These are phyloP conservation scores for Gossypium laxum DNA, from an alignment of 441 rosid genomes.

Conservation along the genomic window DNA sequence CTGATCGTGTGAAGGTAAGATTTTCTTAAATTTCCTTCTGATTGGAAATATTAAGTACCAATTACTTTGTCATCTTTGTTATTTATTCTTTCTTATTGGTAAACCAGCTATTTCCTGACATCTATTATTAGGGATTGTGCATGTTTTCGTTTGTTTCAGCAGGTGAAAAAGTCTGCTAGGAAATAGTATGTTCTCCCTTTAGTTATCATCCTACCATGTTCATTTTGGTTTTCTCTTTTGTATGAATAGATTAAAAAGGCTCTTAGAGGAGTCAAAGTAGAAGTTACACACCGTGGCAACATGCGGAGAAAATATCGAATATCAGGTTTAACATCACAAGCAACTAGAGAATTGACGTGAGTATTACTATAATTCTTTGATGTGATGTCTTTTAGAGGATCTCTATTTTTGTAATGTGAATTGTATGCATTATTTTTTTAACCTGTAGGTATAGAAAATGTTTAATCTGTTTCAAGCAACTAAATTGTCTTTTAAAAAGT, in stretches of 20 bases:
- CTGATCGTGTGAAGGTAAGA: neutral
- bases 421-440: neutral
- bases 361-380: slow-evolving; percentile 19
- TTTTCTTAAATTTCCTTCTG: neutral
- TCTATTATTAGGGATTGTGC: neutral
- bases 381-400: neutral
- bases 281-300: slow-evolving; percentile 87
- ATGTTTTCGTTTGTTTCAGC: neutral
- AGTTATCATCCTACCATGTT: neutral
- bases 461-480: neutral
- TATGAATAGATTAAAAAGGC: slow-evolving; percentile 78
- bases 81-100: neutral
- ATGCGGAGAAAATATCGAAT: slow-evolving; percentile 94
- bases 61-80: neutral
- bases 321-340: slow-evolving; percentile 76
- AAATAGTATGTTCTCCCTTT: neutral
- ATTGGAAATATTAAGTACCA: neutral
- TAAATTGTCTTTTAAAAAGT: neutral
- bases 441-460: neutral
- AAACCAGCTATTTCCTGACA: neutral
- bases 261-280: slow-evolving; percentile 87
- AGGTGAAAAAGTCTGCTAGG: neutral
- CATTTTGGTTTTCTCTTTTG: neutral
- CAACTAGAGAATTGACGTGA: slow-evolving; percentile 82
- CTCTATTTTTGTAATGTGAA: neutral